Evolutionary conservation across 257 asterid species (phyloP), one percentile per base, ranked within the genome.

Genomic region (Thymus quinquecostatus): DNA sequence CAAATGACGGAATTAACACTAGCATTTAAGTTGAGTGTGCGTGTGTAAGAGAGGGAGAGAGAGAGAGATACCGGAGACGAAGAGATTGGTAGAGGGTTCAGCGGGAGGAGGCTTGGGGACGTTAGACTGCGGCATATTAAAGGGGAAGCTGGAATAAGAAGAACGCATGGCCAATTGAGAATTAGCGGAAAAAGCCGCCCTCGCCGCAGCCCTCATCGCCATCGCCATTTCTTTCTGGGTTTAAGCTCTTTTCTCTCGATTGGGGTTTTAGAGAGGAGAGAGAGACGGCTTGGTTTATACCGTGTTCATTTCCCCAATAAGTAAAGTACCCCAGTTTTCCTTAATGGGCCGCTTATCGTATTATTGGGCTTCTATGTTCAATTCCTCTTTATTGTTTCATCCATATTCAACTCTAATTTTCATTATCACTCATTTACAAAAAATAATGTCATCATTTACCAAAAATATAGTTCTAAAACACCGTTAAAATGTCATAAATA

Each of bases 21-120:
- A 57, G 10, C 10, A 21, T 21, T 21, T 21, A 21, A 21, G 21
- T 21, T 21, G 21, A 21, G 21, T 21, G 21, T 21, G 21, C 21
- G 21, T 21, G 21, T 21, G n/a, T 12, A 8, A 48, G 54, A 48
- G 6, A 3, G 70, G 13, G 64, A 51, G 68, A 73, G 73, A 60
- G 33, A 33, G 10, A 50, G 45, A 70, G 60, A 28, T 63, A 84
- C 96, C 98, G 27, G 96, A 89, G 66, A 92, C 87, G 85, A 89
- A 92, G 71, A 92, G 96, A 78, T 89, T 89, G 75, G 84, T 79
- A 32, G 96, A 89, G 45, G 96, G 98, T 36, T 89, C 96, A 40
- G 96, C 92, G 0, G 90, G 85, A 49, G 96, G 90, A 44, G 82
- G 87, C 85, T 86, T 86, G 57, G 85, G 88, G 45, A 68, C 83